Evolutionary conservation across 2,329 filamentous ascomycete genomes (phyloP), one percentile per base, ranked within the genome.

Genomic region (Trichoderma sp.): DNA sequence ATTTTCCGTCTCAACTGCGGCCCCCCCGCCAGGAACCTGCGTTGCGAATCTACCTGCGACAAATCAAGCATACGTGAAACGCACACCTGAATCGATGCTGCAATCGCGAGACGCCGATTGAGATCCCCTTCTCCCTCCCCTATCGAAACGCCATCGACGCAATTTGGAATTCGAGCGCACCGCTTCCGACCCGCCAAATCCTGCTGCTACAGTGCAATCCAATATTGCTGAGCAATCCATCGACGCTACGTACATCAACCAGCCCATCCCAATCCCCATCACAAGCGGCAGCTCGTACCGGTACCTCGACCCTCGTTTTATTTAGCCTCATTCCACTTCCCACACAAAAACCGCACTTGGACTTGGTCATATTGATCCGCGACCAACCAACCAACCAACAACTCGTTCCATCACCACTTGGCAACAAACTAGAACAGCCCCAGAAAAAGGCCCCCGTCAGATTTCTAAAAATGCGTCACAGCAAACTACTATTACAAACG

Each of bases 391-490:
- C 17, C 52, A 54, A 54, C 52, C n/a, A 54, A 42, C 39, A 42
- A n/a, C 17, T 12, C 17, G n/a, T 5, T 2, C 12, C 48, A 53
- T 17, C 27, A 32, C 48, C 48, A 63, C 35, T n/a, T 27, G 50
- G 45, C 45, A 53, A 29, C 10, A 45, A 34, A 64, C 50, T 59
- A 59, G 56, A 59, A 59, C 13, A 59, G 22, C 2, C 56, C 19
- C 34, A 42, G 56, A 59, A 59, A 59, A 29, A 29, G 25, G 5
- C 25, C n/a, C n/a, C 50, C 60, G 61, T 66, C 63, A 48, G 63
- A n/a, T 53, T 56, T 58, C 63, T 58, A 66, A 58, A 66, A 58
- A 66, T 34, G 32, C n/a, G 42, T 25, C 59, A n/a, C 35, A 42
- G 15, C 35, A 60, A 22, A 9, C n/a, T n/a, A n/a, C n/a, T n/a